These are phyloP conservation scores for Erodium maritimum DNA, from an alignment of 345 rosid genomes.

Conservation along the genomic window DNA sequence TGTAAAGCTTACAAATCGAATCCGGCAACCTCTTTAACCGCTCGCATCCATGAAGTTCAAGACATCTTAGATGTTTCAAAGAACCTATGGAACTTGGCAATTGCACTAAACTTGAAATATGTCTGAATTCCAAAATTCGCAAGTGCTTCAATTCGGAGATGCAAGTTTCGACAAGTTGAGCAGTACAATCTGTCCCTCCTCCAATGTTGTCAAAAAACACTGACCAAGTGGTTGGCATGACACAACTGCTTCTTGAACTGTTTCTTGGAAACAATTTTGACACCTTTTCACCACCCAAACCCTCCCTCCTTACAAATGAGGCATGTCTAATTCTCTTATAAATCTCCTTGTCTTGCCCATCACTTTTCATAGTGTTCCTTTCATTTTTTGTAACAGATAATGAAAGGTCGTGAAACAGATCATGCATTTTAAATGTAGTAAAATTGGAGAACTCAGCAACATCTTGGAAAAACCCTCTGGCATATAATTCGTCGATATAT, in stretches of 20 bases:
- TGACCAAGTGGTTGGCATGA: not conserved
- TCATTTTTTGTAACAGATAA: slow-evolving; percentile 4
- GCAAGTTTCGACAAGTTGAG: not conserved
- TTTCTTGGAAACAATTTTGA: not conserved
- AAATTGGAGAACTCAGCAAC: not conserved
- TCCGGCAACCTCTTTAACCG: not conserved
- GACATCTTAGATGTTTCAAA: slow-evolving; percentile 1
- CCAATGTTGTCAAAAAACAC: not conserved
- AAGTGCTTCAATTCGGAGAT: not conserved
- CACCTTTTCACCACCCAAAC: not conserved
- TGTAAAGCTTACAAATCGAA: not conserved
- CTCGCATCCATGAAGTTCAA: not conserved
- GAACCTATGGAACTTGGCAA: not conserved
- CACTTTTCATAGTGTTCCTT: rapidly evolving
- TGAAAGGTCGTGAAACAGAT: not conserved
- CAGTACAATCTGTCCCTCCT: not conserved
- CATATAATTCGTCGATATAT: slow-evolving; percentile 15
- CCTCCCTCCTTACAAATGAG: not conserved
- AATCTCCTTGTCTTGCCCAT: not conserved
- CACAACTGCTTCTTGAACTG: not conserved
- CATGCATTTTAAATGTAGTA: slow-evolving; percentile 15
- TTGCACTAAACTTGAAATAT: not conserved
- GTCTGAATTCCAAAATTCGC: not conserved
- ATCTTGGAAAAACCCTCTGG: slow-evolving; percentile 18
- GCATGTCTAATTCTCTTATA: not conserved